phyloP scores from a whole-genome alignment of 345 rosid genomes.

The Melaleuca quinquenervia region DNA sequence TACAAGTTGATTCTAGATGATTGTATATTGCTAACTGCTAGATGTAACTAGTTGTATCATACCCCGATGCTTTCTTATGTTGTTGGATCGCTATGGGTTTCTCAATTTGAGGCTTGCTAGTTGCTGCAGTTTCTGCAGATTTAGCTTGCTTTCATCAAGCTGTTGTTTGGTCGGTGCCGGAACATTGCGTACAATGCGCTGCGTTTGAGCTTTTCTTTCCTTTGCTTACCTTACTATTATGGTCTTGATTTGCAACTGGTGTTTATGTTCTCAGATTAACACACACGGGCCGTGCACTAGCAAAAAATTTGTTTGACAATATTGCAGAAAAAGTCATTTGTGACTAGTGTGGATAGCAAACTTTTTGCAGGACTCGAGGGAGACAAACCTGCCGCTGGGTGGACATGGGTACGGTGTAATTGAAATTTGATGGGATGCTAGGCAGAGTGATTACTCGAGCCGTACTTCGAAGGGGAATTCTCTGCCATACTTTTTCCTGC shows the following conservation, averaged over 20 bases:
- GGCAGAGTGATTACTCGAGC: no score
- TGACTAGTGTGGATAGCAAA: not conserved
- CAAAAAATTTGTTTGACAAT: not conserved
- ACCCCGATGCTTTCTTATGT: not conserved
- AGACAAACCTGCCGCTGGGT: not conserved
- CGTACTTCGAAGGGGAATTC: not conserved
- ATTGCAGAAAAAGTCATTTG: not conserved
- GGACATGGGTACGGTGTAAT: not conserved
- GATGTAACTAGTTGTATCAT: not conserved
- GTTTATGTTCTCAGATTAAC: not conserved
- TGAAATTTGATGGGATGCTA: not conserved
- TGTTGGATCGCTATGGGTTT: not conserved
- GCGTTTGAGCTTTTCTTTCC: not conserved
- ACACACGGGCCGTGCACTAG: not conserved
- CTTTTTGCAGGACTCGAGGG: not conserved
- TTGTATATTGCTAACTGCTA: not conserved
- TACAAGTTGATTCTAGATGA: not conserved
- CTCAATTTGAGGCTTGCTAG: not conserved
- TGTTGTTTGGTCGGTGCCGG: not conserved
- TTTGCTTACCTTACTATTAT: not conserved
- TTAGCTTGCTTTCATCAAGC: not conserved
- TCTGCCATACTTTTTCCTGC: not conserved
- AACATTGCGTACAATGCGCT: not conserved
- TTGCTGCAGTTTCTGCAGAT: not conserved
- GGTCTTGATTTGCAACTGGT: not conserved